Conservation (phyloP, 441 rosid species). For the Populus hybrid region DNA sequence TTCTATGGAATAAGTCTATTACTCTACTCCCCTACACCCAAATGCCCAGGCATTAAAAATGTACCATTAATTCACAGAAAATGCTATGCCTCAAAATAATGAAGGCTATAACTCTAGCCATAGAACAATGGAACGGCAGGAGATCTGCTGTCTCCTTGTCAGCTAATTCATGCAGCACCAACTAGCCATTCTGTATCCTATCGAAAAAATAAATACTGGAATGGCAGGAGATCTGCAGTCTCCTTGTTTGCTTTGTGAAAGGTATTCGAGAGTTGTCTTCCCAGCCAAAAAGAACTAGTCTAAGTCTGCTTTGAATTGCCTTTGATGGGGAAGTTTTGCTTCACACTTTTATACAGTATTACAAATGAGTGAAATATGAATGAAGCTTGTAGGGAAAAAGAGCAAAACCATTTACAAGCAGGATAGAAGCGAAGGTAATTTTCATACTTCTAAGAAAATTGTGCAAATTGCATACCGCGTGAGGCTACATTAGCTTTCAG, state of each 20-base stretch:
- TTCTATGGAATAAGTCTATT: background rate
- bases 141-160: too few species aligned
- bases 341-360: background rate
- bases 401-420: background rate
- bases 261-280: background rate
- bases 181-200: background rate
- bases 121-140: background rate
- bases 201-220: background rate
- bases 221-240: background rate
- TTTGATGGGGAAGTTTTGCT: background rate
- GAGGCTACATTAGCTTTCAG: conserved; percentile 53
- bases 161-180: background rate
- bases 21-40: background rate
- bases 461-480: conserved; percentile 33
- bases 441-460: background rate
- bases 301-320: background rate
- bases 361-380: background rate
- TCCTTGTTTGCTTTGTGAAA: background rate
- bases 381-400: background rate
- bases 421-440: background rate
- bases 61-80: background rate
- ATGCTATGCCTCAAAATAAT: background rate
- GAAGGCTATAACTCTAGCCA: background rate
- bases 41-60: background rate
- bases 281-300: background rate